Percentiles rank a stretch among this genome's conserved stretches.
These are phyloP conservation scores for Poa annua DNA, from an alignment of 176 grass and related monocot species.

Conservation along the genomic window DNA sequence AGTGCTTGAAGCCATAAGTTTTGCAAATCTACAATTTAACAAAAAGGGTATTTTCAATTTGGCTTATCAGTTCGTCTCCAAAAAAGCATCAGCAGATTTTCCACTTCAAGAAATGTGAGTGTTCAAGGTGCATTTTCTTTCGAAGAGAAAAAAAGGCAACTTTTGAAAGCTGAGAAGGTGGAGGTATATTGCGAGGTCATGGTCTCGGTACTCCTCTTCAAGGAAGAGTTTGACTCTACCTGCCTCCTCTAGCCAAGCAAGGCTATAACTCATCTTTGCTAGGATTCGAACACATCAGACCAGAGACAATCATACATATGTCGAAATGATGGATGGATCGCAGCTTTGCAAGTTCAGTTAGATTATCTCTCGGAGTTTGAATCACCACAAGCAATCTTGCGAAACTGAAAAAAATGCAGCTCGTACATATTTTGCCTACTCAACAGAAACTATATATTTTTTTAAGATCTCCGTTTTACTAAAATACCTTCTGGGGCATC, in stretches of 20 bases:
- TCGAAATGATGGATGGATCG: not conserved
- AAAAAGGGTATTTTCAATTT: not conserved
- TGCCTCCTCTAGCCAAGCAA: not conserved
- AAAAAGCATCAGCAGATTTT: not conserved
- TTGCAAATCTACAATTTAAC: constrained; percentile 45
- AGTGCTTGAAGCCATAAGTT: constrained; percentile 62
- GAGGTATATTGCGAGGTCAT: not conserved
- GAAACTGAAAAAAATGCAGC: not conserved
- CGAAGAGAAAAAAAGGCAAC: not conserved
- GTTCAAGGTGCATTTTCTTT: not conserved
- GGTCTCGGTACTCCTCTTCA: not conserved
- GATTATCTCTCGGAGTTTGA: not conserved
- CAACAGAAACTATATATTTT: not conserved
- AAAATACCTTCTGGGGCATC: not conserved
- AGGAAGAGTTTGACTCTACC: not conserved
- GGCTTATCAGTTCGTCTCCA: not conserved
- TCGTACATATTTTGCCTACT: not conserved
- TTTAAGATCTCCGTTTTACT: not conserved
- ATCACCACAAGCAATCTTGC: not conserved
- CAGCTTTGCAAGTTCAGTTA: not conserved
- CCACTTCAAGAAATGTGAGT: not conserved
- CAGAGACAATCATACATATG: not conserved
- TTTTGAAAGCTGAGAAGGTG: not conserved
- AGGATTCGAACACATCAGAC: not conserved
- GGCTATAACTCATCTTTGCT: not conserved